Conservation (phyloP, 2,329 filamentous ascomycete species). For the Leptoxyphium fumago region DNA sequence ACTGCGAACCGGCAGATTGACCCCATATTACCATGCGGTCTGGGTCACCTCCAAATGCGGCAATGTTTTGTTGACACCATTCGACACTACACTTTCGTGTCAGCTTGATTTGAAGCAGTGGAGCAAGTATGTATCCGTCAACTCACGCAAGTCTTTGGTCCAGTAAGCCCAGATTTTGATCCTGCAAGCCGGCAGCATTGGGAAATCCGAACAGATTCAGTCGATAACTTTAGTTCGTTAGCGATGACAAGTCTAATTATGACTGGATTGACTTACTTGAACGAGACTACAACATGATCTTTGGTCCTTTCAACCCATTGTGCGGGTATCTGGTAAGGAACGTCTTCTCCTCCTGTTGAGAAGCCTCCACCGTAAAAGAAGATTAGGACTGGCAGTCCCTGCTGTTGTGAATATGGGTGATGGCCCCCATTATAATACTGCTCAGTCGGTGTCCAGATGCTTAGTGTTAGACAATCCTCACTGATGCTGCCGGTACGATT, state of each 20-base stretch:
- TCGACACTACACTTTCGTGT: constrained; percentile 11
- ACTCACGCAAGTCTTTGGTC: constrained; percentile 21
- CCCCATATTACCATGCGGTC: constrained; percentile 25
- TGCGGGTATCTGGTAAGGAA: constrained; percentile 32
- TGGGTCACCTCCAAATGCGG: constrained; percentile 27
- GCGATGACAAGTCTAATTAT: not conserved
- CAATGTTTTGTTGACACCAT: constrained; percentile 28
- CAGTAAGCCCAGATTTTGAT: constrained; percentile 24
- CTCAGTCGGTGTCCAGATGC: constrained; percentile 28
- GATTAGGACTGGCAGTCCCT: constrained; percentile 27
- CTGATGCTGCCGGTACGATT: constrained; percentile 15
- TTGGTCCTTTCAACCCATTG: constrained; percentile 28
- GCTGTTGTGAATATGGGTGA: not conserved
- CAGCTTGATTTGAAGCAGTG: not conserved
- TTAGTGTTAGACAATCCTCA: constrained; percentile 34
- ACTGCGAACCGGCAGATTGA: constrained; percentile 23
- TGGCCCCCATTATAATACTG: not conserved
- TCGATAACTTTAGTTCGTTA: constrained; percentile 16
- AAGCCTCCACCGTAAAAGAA: constrained; percentile 37
- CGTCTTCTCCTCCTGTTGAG: constrained; percentile 27
- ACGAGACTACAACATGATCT: constrained; percentile 25
- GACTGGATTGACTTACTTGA: constrained; percentile 9
- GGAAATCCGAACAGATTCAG: constrained; percentile 27
- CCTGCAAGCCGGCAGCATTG: constrained; percentile 17
- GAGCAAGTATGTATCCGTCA: not conserved